Percentiles rank a stretch among this genome's conserved stretches.
phyloP scores from a whole-genome alignment of 2,329 filamentous ascomycete species.

The Teratosphaeria nubilosa region DNA sequence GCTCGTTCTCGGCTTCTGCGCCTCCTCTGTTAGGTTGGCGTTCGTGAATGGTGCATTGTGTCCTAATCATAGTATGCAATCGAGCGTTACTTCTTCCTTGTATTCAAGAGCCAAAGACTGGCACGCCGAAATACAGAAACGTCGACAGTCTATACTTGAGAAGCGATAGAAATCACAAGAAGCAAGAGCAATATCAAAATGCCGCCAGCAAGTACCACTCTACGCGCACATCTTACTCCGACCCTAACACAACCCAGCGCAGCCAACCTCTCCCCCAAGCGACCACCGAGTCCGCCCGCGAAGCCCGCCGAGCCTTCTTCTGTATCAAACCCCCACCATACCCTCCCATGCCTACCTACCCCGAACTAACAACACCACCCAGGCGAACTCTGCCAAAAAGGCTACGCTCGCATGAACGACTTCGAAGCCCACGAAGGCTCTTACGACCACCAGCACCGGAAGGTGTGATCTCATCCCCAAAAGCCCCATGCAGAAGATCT shows the following conservation, averaged over 20 bases:
- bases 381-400: constrained; percentile 78
- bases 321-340: constrained; percentile 36
- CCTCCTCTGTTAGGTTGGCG: neutral
- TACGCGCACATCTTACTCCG: neutral
- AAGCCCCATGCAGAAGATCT: no score
- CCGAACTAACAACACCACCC: neutral
- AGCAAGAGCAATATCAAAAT: neutral
- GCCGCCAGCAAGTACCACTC: neutral
- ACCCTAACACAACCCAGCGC: constrained; percentile 9
- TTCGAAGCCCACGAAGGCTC: constrained; percentile 89
- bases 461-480: constrained; percentile 33
- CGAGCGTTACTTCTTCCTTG: no score
- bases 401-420: constrained; percentile 89
- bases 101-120: no score
- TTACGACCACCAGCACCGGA: constrained; percentile 93
- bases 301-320: constrained; percentile 71
- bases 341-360: neutral
- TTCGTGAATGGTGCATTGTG: neutral
- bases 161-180: neutral
- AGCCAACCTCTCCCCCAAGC: constrained; percentile 20
- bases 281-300: constrained; percentile 55
- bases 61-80: neutral
- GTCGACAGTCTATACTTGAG: no score
- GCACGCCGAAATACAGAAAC: no score
- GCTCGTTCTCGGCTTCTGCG: neutral